Percentiles rank a stretch among this genome's conserved stretches.
These are phyloP conservation scores for Salix caprea DNA, from an alignment of 345 rosid genomes.

Conservation along the genomic window DNA sequence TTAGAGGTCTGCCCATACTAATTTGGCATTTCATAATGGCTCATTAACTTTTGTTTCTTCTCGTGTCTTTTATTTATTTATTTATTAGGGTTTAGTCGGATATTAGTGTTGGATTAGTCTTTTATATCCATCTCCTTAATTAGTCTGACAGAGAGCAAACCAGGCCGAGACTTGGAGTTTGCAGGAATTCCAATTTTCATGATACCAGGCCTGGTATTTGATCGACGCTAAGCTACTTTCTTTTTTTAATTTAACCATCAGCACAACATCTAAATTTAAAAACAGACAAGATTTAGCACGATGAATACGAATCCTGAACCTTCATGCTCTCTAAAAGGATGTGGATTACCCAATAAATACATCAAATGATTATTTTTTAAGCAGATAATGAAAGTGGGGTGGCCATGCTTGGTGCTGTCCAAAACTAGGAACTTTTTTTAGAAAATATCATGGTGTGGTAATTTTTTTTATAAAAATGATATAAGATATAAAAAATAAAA, in stretches of 20 bases:
- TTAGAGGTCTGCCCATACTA: background rate
- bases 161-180: background rate
- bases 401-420: background rate
- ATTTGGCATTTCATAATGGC: background rate
- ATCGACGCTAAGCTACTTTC: background rate
- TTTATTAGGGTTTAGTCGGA: too few relatives aligned
- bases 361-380: background rate
- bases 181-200: background rate
- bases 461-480: too few relatives aligned
- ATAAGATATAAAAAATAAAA: too few relatives aligned
- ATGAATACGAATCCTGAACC: background rate
- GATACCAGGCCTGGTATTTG: background rate
- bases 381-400: background rate
- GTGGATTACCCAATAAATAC: background rate
- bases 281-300: background rate
- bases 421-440: background rate
- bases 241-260: background rate
- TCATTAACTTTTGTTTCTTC: background rate
- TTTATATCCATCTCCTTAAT: background rate
- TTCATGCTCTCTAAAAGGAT: background rate
- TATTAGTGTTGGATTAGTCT: background rate
- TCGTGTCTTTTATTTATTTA: too few relatives aligned
- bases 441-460: too few relatives aligned
- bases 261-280: background rate
- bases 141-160: background rate